A percentile compares a stretch with the other conserved stretches of the same genome.
These are phyloP conservation scores for Ceratocystis eucalypticola DNA, from an alignment of 2,329 filamentous ascomycete species.

Conservation along the genomic window DNA sequence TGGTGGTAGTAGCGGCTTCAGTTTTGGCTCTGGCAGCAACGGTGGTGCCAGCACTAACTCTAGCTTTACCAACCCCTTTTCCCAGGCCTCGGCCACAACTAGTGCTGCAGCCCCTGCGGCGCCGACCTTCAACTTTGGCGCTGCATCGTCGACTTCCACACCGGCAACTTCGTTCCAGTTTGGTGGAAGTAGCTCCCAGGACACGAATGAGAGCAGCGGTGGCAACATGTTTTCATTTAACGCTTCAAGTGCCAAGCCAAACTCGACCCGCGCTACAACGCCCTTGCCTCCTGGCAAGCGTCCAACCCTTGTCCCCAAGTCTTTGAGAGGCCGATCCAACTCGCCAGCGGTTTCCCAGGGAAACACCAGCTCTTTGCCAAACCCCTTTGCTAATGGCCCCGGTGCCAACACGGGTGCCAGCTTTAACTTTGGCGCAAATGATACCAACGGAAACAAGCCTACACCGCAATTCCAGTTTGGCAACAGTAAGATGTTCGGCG, in stretches of 20 bases:
- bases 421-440: conserved; percentile 18
- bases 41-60: conserved; percentile 22
- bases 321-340: conserved; percentile 19
- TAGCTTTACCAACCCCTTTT: conserved; percentile 31
- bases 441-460: conserved; percentile 15
- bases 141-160: conserved; percentile 17
- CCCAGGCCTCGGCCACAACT: neutral
- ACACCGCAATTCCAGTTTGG: conserved; percentile 17
- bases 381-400: conserved; percentile 15
- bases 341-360: conserved; percentile 17
- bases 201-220: conserved; percentile 24
- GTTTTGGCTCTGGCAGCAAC: conserved; percentile 12
- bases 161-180: conserved; percentile 19
- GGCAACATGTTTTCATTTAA: conserved; percentile 21
- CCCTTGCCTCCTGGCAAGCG: conserved; percentile 27
- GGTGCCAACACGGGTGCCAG: neutral
- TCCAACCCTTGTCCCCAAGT: conserved; percentile 24
- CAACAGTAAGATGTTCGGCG: conserved; percentile 19
- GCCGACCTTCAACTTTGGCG: conserved; percentile 30
- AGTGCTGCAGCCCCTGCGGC: conserved; percentile 20
- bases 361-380: conserved; percentile 15
- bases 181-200: conserved; percentile 18
- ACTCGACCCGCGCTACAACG: conserved; percentile 14
- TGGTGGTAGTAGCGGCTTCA: conserved; percentile 23
- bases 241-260: conserved; percentile 9